Evolutionary conservation across 2,329 filamentous ascomycete species (phyloP).

Genomic region (Aspergillus sp.): DNA sequence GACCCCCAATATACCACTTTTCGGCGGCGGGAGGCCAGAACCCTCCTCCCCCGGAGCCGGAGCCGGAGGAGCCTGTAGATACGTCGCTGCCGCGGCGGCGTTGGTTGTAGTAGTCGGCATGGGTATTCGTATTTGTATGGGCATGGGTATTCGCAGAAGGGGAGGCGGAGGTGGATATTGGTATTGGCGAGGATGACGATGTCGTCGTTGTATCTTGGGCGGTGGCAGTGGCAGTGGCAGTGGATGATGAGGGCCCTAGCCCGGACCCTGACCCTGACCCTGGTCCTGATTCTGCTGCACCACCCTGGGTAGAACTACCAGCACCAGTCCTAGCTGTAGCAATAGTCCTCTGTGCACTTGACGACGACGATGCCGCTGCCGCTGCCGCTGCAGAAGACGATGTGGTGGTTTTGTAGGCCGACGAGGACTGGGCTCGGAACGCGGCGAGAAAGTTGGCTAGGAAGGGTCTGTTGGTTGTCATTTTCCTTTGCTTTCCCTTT

Average conservation of each 20-base stretch:
- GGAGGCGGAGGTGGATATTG: constrained; percentile 15
- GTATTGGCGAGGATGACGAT: constrained; percentile 24
- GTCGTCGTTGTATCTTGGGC: constrained; percentile 30
- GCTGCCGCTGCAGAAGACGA: constrained; percentile 20
- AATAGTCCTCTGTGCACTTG: neutral
- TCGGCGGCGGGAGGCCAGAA: constrained; percentile 40
- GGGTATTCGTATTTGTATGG: too few species aligned
- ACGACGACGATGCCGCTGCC: too few species aligned
- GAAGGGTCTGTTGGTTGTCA: constrained; percentile 60
- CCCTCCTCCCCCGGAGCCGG: constrained; percentile 39
- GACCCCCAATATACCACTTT: constrained; percentile 46
- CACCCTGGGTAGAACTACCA: too few species aligned
- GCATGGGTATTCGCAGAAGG: constrained; percentile 31
- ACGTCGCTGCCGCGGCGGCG: constrained; percentile 42
- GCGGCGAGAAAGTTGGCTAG: constrained; percentile 60
- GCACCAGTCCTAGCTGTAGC: neutral
- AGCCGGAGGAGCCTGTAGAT: constrained; percentile 40
- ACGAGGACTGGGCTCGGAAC: constrained; percentile 51
- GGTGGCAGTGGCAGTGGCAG: constrained; percentile 30
- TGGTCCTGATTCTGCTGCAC: neutral
- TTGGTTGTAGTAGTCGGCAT: constrained; percentile 25
- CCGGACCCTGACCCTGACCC: constrained; percentile 16
- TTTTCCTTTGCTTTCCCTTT: constrained; percentile 23
- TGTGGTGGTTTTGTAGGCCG: constrained; percentile 50
- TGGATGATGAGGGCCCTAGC: constrained; percentile 19